These are phyloP conservation scores for Didymella keratinophila DNA, from an alignment of 2,329 filamentous ascomycete genomes.

Conservation along the genomic window DNA sequence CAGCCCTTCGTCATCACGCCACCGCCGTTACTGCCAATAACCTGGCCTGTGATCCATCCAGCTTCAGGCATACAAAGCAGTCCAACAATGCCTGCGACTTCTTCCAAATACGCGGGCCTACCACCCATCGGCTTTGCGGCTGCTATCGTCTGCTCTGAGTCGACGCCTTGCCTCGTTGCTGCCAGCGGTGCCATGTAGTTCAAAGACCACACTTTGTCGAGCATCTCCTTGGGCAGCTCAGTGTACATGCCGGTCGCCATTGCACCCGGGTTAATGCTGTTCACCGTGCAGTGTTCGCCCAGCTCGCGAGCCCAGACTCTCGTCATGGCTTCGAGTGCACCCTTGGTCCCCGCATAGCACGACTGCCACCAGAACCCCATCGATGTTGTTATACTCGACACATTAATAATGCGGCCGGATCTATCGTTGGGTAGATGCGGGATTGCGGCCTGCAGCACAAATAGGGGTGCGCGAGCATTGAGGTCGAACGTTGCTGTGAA, in stretches of 20 bases:
- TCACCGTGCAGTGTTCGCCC: constrained; percentile 70
- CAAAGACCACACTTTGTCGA: constrained; percentile 63
- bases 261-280: constrained; percentile 65
- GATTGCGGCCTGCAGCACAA: not conserved
- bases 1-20: constrained; percentile 61
- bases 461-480: not conserved
- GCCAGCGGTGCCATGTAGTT: constrained; percentile 70
- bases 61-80: constrained; percentile 75
- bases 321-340: constrained; percentile 70
- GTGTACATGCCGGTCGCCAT: constrained; percentile 64
- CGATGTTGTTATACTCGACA: constrained; percentile 47
- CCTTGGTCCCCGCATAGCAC: constrained; percentile 69
- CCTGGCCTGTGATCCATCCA: constrained; percentile 76
- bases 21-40: constrained; percentile 79
- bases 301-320: constrained; percentile 58
- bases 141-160: constrained; percentile 64
- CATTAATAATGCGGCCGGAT: constrained; percentile 66
- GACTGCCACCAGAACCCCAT: constrained; percentile 60
- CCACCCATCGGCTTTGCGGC: constrained; percentile 62
- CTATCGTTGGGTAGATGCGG: constrained; percentile 32
- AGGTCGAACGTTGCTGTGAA: constrained; percentile 44
- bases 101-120: constrained; percentile 66
- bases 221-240: constrained; percentile 66
- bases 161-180: constrained; percentile 49
- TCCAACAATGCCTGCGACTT: constrained; percentile 75